These are phyloP conservation scores for Protomyces arabidopsidicola DNA, from an alignment of 1,139 yeast species.

Conservation along the genomic window DNA sequence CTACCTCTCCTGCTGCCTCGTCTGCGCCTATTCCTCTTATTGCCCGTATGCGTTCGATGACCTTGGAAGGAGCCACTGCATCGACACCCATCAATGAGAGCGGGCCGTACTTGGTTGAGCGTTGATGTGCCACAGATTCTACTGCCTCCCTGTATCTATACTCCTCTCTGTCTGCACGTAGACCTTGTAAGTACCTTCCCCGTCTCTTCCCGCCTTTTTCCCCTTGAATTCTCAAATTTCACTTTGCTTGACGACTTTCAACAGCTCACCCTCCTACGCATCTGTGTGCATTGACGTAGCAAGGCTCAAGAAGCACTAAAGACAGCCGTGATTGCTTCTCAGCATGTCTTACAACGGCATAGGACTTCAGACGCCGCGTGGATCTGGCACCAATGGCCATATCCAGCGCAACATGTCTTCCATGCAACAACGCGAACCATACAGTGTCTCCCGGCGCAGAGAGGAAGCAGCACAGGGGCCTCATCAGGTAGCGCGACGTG, in stretches of 20 bases:
- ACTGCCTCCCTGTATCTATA: too few relatives aligned
- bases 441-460: slow-evolving; percentile 36
- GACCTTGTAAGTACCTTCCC: too few relatives aligned
- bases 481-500: slow-evolving; percentile 33
- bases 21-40: background rate
- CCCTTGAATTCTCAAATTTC: too few relatives aligned
- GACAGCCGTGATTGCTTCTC: background rate
- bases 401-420: slow-evolving; percentile 52
- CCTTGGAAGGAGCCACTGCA: background rate
- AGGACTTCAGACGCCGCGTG: slow-evolving; percentile 61
- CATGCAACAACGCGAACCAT: slow-evolving; percentile 38
- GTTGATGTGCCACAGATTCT: background rate
- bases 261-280: too few relatives aligned
- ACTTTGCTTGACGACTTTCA: too few relatives aligned
- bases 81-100: background rate
- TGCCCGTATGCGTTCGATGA: background rate
- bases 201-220: too few relatives aligned
- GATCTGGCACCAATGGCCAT: slow-evolving; percentile 70
- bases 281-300: too few relatives aligned
- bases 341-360: slow-evolving; percentile 51
- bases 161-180: too few relatives aligned
- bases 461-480: slow-evolving; percentile 34
- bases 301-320: too few relatives aligned
- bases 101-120: background rate
- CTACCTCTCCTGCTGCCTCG: background rate